These are phyloP conservation scores for Begonia peltatifolia DNA, from an alignment of 306 rosid genomes.

Conservation along the genomic window DNA sequence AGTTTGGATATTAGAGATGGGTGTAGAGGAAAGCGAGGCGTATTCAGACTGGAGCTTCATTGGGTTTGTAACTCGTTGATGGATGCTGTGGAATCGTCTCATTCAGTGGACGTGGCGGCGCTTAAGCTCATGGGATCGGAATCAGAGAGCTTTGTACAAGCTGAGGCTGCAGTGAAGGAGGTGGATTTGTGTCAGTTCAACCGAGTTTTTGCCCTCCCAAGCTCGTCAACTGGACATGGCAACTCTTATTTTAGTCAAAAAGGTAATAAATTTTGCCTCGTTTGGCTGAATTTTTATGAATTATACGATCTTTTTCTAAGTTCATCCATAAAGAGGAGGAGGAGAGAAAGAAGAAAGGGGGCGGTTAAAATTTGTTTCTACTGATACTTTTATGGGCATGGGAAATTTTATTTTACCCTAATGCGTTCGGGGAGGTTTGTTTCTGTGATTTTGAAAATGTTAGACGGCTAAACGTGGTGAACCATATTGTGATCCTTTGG, in stretches of 20 bases:
- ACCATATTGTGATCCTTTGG: too few species aligned
- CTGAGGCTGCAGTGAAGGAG: constrained; percentile 32
- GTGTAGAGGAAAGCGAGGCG: constrained; percentile 2
- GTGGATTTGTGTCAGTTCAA: constrained; percentile 28
- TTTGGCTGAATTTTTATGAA: too few species aligned
- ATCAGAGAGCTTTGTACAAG: constrained; percentile 30
- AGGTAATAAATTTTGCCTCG: constrained; percentile 12
- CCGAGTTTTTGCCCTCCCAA: constrained; percentile 16
- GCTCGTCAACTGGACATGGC: constrained; percentile 21
- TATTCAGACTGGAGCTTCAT: neutral
- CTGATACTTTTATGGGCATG: too few species aligned
- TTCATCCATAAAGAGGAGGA: too few species aligned
- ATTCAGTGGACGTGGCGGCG: constrained; percentile 26
- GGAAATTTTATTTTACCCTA: too few species aligned
- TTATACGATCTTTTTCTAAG: too few species aligned
- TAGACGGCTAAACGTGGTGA: too few species aligned
- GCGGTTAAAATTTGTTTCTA: too few species aligned
- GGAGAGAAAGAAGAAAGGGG: too few species aligned
- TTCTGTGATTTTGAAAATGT: too few species aligned
- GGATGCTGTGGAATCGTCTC: constrained; percentile 54
- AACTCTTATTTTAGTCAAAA: constrained; percentile 21
- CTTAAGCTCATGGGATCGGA: constrained; percentile 38
- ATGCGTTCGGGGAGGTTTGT: too few species aligned
- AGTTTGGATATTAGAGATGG: constrained; percentile 10
- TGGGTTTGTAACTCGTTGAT: constrained; percentile 16